Evolutionary conservation across 805 yeast genomes (phyloP).

Genomic region (Blastobotrys peoriensis): DNA sequence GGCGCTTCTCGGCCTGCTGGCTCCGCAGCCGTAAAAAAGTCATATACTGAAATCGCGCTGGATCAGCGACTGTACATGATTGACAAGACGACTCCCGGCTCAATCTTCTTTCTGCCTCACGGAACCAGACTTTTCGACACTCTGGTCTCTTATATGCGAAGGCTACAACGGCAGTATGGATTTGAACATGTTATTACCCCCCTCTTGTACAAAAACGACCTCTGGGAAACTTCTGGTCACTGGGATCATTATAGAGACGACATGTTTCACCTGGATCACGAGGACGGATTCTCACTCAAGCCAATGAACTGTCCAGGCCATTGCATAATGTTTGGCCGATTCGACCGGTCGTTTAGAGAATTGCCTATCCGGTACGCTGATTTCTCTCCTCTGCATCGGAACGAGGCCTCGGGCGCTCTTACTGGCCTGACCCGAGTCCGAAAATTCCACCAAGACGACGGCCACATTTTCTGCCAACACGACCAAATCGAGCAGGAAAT

Average conservation of each 20-base stretch:
- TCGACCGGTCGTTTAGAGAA: slow-evolving; percentile 77
- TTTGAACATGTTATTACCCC: slow-evolving; percentile 94
- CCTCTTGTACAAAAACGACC: slow-evolving; percentile 67
- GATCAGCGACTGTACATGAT: slow-evolving; percentile 73
- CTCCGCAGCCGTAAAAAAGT: too few relatives aligned
- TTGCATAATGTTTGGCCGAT: slow-evolving; percentile 70
- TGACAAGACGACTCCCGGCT: slow-evolving; percentile 83
- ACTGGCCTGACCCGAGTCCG: slow-evolving; percentile 90
- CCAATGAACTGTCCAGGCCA: slow-evolving; percentile 77
- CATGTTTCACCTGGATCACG: slow-evolving; percentile 57
- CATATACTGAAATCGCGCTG: slow-evolving; percentile 33
- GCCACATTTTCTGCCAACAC: slow-evolving; percentile 85
- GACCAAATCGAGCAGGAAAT: slow-evolving; percentile 76
- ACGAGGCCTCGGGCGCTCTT: slow-evolving; percentile 91
- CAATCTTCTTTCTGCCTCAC: slow-evolving; percentile 85
- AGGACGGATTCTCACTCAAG: slow-evolving; percentile 63
- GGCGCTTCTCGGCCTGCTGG: too few relatives aligned
- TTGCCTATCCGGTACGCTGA: slow-evolving; percentile 82
- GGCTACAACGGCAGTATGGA: slow-evolving; percentile 73
- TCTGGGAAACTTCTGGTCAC: slow-evolving; percentile 93
- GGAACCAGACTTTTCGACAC: slow-evolving; percentile 85
- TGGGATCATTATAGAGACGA: slow-evolving; percentile 94
- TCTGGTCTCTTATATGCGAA: slow-evolving; percentile 73
- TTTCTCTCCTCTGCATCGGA: slow-evolving; percentile 87
- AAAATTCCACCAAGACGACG: slow-evolving; percentile 96